These are phyloP conservation scores for Poronia punctata DNA, from an alignment of 495 filamentous ascomycete species.

Conservation along the genomic window DNA sequence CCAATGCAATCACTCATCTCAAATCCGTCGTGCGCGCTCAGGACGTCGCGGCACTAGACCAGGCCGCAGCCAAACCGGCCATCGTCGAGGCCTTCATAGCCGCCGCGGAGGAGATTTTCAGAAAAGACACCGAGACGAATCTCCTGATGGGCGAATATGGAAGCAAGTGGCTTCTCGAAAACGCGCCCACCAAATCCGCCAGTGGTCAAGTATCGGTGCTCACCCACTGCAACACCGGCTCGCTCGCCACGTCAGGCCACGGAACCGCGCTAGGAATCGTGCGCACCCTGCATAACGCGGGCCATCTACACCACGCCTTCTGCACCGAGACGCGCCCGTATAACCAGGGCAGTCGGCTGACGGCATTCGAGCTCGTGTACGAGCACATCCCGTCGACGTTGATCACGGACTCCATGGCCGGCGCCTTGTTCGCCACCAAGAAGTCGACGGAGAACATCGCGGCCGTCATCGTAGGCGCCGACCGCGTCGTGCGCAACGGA, in stretches of 20 bases:
- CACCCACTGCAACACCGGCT: constrained; percentile 98
- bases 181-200: constrained; percentile 31
- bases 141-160: constrained; percentile 74
- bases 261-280: constrained; percentile 93
- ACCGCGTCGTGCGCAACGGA: constrained; percentile 91
- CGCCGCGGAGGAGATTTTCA: constrained; percentile 79
- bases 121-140: constrained; percentile 83
- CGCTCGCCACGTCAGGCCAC: constrained; percentile 91
- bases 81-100: constrained; percentile 62
- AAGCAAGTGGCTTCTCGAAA: constrained; percentile 66
- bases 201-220: constrained; percentile 59
- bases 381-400: constrained; percentile 89
- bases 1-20: constrained; percentile 78
- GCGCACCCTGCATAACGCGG: constrained; percentile 64
- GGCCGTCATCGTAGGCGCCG: constrained; percentile 88
- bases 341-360: constrained; percentile 93
- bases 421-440: constrained; percentile 60
- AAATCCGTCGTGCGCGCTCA: constrained; percentile 47
- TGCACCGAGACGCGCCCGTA: constrained; percentile 97
- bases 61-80: constrained; percentile 27
- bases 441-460: constrained; percentile 55
- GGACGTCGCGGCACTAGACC: constrained; percentile 21
- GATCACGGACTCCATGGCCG: constrained; percentile 96
- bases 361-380: constrained; percentile 90
- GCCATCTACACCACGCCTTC: constrained; percentile 68